Percentiles rank a stretch among this genome's conserved stretches.
phyloP scores from a whole-genome alignment of 345 rosid species.

The Salix koriyanagi region DNA sequence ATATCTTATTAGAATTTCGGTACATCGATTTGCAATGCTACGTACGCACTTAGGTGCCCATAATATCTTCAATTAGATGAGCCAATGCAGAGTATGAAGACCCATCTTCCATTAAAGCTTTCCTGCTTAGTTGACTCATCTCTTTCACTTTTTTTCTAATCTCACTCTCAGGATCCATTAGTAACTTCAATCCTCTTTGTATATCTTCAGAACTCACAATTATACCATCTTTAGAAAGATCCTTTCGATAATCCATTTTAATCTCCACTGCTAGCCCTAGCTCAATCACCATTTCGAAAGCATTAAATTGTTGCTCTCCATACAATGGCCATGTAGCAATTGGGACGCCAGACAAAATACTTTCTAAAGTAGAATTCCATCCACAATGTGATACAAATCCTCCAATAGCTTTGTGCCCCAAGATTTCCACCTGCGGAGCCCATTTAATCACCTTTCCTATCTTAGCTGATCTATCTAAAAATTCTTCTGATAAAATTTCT shows the following conservation, averaged over 20 bases:
- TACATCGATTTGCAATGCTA: background rate
- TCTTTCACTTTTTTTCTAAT: background rate
- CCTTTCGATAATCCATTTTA: background rate
- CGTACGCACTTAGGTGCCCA: no score
- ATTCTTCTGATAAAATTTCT: background rate
- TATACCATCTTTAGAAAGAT: background rate
- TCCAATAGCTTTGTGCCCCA: constrained; percentile 6
- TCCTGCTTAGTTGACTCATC: constrained; percentile 1
- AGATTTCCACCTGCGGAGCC: background rate
- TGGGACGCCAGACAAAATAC: constrained; percentile 6
- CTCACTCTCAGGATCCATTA: background rate
- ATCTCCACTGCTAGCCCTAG: background rate
- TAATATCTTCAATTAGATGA: background rate
- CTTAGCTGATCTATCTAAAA: background rate
- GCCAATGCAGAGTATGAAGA: background rate
- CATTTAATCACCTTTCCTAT: constrained; percentile 8
- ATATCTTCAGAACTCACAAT: background rate
- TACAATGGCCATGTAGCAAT: constrained; percentile 9
- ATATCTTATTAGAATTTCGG: no score
- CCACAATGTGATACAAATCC: constrained; percentile 14
- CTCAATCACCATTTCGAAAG: constrained; percentile 3
- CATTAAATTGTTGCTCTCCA: constrained; percentile 5
- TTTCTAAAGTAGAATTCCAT: constrained; percentile 7
- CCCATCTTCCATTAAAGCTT: background rate
- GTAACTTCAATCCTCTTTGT: background rate